Evolutionary conservation across 345 rosid species (phyloP).

Genomic region (Iberis pinnata): DNA sequence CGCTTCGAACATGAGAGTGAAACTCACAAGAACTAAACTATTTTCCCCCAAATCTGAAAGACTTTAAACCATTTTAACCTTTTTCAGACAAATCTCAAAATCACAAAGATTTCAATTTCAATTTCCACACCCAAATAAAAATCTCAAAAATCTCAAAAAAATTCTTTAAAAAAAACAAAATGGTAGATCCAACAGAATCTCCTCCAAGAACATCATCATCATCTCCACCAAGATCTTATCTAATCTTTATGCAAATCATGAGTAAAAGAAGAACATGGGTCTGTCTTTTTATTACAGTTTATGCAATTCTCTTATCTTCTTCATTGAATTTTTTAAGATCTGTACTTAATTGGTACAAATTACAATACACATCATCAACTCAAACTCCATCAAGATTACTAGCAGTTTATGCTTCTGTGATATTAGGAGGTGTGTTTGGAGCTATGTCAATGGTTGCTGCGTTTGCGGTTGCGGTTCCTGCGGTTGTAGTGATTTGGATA

Average conservation of each 20-base stretch:
- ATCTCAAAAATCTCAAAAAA: too few species aligned
- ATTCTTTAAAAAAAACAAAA: background rate
- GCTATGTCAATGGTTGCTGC: slow-evolving; percentile 88
- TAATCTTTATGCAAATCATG: slow-evolving; percentile 53
- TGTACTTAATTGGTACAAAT: slow-evolving; percentile 65
- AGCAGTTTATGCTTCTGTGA: slow-evolving; percentile 82
- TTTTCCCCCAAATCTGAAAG: slow-evolving; percentile 5
- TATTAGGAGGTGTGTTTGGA: slow-evolving; percentile 80
- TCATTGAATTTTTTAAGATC: slow-evolving; percentile 75
- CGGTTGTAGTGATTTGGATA: slow-evolving; percentile 80
- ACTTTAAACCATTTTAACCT: background rate
- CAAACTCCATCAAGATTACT: slow-evolving; percentile 49
- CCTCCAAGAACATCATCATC: slow-evolving; percentile 15
- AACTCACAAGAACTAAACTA: slow-evolving; percentile 16
- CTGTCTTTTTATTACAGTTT: slow-evolving; percentile 68
- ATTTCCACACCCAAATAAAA: background rate
- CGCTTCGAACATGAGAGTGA: slow-evolving; percentile 19
- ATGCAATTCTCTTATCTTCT: slow-evolving; percentile 55
- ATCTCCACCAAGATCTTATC: slow-evolving; percentile 42
- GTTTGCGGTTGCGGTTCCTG: slow-evolving; percentile 85
- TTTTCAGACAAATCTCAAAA: slow-evolving; percentile 22
- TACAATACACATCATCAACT: slow-evolving; percentile 33
- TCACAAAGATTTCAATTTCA: slow-evolving; percentile 24
- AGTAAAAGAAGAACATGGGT: slow-evolving; percentile 97
- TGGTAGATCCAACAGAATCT: slow-evolving; percentile 22